A percentile compares a stretch with the other conserved stretches of the same genome.
Evolutionary conservation across 2,329 filamentous ascomycete genomes (phyloP).

Genomic region (Colletotrichum melonis): DNA sequence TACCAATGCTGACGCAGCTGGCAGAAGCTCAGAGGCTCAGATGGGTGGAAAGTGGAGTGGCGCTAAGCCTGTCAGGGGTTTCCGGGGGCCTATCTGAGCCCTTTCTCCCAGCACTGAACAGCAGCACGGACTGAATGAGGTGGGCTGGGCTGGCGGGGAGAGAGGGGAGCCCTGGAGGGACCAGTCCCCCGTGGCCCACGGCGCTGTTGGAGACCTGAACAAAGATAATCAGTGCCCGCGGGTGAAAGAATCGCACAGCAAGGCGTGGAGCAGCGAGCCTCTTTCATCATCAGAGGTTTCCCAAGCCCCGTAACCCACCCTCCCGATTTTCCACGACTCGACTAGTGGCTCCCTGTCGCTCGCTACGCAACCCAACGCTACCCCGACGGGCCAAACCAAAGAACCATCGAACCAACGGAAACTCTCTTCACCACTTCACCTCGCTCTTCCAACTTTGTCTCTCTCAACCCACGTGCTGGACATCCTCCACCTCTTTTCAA

Average conservation of each 20-base stretch:
- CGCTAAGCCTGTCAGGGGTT: constrained; percentile 1
- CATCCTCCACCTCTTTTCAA: neutral
- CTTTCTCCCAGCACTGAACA: neutral
- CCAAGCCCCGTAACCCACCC: constrained; percentile 36
- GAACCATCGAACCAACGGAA: neutral
- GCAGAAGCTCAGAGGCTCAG: neutral
- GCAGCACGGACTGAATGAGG: neutral
- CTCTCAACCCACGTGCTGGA: constrained; percentile 6
- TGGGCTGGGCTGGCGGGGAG: neutral
- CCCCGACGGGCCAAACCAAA: neutral
- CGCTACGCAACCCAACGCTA: neutral
- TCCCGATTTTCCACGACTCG: constrained; percentile 34
- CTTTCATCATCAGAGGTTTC: constrained; percentile 36
- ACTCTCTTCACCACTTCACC: neutral
- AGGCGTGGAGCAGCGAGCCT: constrained; percentile 29
- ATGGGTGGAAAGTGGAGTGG: neutral
- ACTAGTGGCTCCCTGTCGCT: constrained; percentile 5
- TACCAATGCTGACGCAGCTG: neutral
- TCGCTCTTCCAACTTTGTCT: neutral
- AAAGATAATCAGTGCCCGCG: no score
- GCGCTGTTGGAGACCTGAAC: neutral
- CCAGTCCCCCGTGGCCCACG: neutral
- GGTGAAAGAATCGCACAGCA: neutral
- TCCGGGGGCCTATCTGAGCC: neutral
- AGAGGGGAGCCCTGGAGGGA: neutral